These are phyloP conservation scores for Mycena chlorophos DNA, from an alignment of 768 basidiomycete genomes.

Conservation along the genomic window DNA sequence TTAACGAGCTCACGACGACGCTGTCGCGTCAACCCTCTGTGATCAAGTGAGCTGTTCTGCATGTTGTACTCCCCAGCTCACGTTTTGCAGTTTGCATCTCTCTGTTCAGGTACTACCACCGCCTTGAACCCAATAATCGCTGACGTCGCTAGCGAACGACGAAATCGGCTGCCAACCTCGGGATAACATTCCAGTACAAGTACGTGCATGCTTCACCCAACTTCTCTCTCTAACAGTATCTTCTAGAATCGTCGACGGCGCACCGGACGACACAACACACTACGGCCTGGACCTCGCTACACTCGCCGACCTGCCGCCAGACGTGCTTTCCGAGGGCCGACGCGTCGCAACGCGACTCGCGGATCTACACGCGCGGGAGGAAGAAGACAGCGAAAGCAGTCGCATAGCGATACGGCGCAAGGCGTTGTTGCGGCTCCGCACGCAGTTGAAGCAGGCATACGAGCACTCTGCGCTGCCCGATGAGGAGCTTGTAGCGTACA, in stretches of 20 bases:
- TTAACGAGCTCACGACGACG: conserved; percentile 74
- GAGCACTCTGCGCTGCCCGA: conserved; percentile 76
- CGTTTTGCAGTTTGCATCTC: conserved; percentile 65
- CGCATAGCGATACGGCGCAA: conserved; percentile 63
- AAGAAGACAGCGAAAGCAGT: conserved; percentile 62
- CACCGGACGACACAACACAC: conserved; percentile 59
- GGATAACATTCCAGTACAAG: conserved; percentile 81
- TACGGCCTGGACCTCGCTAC: conserved; percentile 89
- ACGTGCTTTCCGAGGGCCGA: conserved; percentile 64
- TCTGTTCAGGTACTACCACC: conserved; percentile 61
- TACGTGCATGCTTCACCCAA: no score
- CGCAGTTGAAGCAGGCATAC: conserved; percentile 71
- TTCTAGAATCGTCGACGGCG: conserved; percentile 72
- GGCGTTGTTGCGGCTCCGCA: conserved; percentile 67
- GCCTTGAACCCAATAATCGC: neutral
- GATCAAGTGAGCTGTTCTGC: conserved; percentile 59
- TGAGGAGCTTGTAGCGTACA: conserved; percentile 63
- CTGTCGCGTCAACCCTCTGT: conserved; percentile 78
- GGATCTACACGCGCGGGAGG: conserved; percentile 54
- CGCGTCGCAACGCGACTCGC: conserved; percentile 61
- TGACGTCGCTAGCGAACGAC: conserved; percentile 48
- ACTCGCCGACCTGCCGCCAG: conserved; percentile 79
- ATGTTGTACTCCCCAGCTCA: neutral
- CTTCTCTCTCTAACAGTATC: neutral
- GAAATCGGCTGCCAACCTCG: conserved; percentile 56